phyloP scores from a whole-genome alignment of 208 protist species.

The Wallacemonas sp. region DNA sequence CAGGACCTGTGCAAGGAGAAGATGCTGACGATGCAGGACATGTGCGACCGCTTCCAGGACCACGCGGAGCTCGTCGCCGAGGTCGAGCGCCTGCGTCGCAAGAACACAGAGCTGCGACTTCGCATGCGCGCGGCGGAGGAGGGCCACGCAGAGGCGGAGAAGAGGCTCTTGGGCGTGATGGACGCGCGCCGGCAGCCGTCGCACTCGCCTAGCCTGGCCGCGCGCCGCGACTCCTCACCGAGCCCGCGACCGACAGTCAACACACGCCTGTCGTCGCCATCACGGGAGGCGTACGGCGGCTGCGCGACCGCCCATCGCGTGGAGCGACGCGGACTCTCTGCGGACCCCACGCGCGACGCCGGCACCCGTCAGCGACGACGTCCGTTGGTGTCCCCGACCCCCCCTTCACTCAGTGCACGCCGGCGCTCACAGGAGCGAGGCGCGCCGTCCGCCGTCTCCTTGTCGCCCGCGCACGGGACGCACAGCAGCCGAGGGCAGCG shows the following conservation, averaged over 20 bases:
- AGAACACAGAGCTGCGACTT: conserved; percentile 47
- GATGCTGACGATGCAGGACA: conserved; percentile 84
- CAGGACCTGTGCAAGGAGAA: conserved; percentile 69
- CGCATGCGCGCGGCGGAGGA: conserved; percentile 47
- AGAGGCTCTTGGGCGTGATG: not conserved
- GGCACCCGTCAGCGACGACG: conserved; percentile 7
- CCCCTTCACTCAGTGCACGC: conserved; percentile 16
- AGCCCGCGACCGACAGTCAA: conserved; percentile 5
- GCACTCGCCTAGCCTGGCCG: not conserved
- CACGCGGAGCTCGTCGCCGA: conserved; percentile 44
- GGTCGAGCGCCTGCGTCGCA: conserved; percentile 47
- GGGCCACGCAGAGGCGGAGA: conserved; percentile 20
- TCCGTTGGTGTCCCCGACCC: conserved; percentile 29
- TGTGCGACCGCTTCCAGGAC: conserved; percentile 75
- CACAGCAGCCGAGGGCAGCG: not conserved
- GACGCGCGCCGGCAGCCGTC: not conserved
- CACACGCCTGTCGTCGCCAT: too few species aligned
- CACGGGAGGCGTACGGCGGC: too few species aligned
- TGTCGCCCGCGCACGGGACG: not conserved
- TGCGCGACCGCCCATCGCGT: too few species aligned
- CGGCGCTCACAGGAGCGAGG: not conserved
- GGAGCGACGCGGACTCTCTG: too few species aligned
- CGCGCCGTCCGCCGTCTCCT: not conserved
- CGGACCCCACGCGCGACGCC: too few species aligned
- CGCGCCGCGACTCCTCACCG: not conserved